Evolutionary conservation across 108 stramenopile species (phyloP).

Genomic region (Schizochytrium sp.): DNA sequence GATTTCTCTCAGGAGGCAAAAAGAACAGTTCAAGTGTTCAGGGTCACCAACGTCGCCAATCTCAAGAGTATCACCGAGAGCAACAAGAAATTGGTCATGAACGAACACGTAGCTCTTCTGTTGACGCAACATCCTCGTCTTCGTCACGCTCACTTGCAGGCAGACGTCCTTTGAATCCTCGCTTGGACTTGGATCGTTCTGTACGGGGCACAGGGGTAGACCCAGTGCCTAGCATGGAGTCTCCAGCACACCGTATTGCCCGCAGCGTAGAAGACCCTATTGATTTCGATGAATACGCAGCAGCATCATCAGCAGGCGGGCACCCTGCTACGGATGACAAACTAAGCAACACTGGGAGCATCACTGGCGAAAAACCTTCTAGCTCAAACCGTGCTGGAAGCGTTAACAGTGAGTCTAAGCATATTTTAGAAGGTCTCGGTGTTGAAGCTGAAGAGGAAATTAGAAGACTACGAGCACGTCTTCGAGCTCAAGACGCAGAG

Average conservation of each 20-base stretch:
- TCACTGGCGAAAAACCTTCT: too few species aligned
- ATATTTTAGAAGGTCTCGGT: not conserved
- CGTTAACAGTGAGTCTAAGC: not conserved
- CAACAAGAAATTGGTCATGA: too few species aligned
- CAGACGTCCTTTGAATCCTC: conserved; percentile 80
- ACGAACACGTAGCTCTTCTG: too few species aligned
- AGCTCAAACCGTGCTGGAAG: conserved; percentile 66
- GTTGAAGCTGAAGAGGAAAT: conserved; percentile 2
- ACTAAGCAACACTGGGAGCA: too few species aligned
- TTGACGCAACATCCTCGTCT: too few species aligned
- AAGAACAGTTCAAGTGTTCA: too few species aligned
- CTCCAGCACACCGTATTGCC: conserved; percentile 84
- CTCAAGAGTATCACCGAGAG: too few species aligned
- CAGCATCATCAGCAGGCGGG: too few species aligned
- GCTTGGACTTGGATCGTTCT: conserved; percentile 81
- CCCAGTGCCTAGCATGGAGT: conserved; percentile 82
- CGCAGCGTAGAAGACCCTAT: conserved; percentile 65
- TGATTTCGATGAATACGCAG: too few species aligned
- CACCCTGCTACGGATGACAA: too few species aligned
- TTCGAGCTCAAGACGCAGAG: conserved; percentile 11
- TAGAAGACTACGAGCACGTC: not conserved
- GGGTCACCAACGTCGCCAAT: too few species aligned
- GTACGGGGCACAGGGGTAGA: conserved; percentile 79
- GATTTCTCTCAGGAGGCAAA: too few species aligned
- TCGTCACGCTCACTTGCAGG: conserved; percentile 73